Evolutionary conservation across 306 rosid genomes (phyloP).

Genomic region (Trifolium pratense): DNA sequence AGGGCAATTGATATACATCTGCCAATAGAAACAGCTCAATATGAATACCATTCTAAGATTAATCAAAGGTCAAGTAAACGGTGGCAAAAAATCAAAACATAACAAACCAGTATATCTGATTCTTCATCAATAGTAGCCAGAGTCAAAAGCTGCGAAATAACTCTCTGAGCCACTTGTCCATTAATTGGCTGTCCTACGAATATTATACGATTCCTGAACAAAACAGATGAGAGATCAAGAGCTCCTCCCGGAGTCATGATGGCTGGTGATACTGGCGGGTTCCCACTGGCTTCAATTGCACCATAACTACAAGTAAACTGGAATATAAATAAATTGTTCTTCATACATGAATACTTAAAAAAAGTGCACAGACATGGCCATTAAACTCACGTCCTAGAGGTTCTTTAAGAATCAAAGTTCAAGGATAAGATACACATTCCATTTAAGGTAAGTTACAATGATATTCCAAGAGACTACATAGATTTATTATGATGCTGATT

Average conservation of each 20-base stretch:
- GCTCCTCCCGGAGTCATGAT: constrained; percentile 95
- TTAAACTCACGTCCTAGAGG: not conserved
- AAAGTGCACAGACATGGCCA: constrained; percentile 2
- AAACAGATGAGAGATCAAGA: constrained; percentile 80
- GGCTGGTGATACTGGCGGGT: constrained; percentile 89
- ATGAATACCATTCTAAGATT: constrained; percentile 25
- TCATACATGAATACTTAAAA: constrained; percentile 3
- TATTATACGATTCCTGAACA: constrained; percentile 90
- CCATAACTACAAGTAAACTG: constrained; percentile 57
- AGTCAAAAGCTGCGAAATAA: constrained; percentile 93
- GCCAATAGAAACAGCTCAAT: constrained; percentile 43
- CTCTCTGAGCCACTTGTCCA: constrained; percentile 88
- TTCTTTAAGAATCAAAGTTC: constrained; percentile 19
- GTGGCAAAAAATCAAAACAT: constrained; percentile 29
- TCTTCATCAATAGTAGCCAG: constrained; percentile 81
- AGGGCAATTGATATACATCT: constrained; percentile 93
- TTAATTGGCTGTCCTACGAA: constrained; percentile 92
- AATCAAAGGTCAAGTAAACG: constrained; percentile 1
- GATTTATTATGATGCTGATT: constrained; percentile 5
- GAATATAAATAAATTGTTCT: constrained; percentile 37
- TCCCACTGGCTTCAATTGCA: constrained; percentile 74
- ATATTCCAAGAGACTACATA: constrained; percentile 6
- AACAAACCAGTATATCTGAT: constrained; percentile 83
- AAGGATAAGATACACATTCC: not conserved
- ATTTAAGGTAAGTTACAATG: not conserved